Percentiles rank a stretch among this genome's conserved stretches.
phyloP scores from a whole-genome alignment of 192 early-diverging fungal genomes.

The Piromyces sp. region DNA sequence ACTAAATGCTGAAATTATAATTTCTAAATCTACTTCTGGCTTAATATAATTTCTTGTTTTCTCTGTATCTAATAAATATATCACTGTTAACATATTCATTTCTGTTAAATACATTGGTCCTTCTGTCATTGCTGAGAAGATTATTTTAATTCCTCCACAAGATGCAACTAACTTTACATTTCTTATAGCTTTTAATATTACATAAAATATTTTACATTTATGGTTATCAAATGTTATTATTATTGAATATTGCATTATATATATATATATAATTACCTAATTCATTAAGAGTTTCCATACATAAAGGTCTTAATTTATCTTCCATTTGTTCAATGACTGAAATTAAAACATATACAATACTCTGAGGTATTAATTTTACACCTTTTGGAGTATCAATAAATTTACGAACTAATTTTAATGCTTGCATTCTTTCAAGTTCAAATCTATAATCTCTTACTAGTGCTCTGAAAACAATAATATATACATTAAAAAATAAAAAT shows the following conservation, averaged over 20 bases:
- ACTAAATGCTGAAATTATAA: conserved; percentile 58
- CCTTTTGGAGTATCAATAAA: conserved; percentile 51
- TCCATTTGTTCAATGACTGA: conserved; percentile 62
- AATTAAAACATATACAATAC: conserved; percentile 50
- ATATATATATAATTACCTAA: conserved; percentile 27
- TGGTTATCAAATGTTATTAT: too few species aligned
- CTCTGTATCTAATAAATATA: conserved; percentile 57
- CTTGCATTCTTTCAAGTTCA: conserved; percentile 63
- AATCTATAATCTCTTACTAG: conserved; percentile 37
- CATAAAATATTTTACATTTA: too few species aligned
- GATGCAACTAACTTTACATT: conserved; percentile 37
- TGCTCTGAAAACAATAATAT: too few species aligned
- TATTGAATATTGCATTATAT: too few species aligned
- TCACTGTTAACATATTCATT: conserved; percentile 36
- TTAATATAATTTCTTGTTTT: conserved; percentile 41
- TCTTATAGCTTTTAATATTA: conserved; percentile 30
- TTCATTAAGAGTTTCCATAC: conserved; percentile 63
- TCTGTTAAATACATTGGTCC: conserved; percentile 40
- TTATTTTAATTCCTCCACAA: conserved; percentile 47
- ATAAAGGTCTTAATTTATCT: conserved; percentile 51
- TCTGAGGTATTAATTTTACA: conserved; percentile 32
- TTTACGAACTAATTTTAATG: conserved; percentile 48
- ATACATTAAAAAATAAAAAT: too few species aligned
- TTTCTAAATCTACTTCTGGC: conserved; percentile 63
- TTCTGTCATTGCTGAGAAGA: conserved; percentile 49